Percentiles rank a stretch among this genome's conserved stretches.
Evolutionary conservation across 2,329 filamentous ascomycete species (phyloP).

Genomic region (Trichoderma koningiopsis): DNA sequence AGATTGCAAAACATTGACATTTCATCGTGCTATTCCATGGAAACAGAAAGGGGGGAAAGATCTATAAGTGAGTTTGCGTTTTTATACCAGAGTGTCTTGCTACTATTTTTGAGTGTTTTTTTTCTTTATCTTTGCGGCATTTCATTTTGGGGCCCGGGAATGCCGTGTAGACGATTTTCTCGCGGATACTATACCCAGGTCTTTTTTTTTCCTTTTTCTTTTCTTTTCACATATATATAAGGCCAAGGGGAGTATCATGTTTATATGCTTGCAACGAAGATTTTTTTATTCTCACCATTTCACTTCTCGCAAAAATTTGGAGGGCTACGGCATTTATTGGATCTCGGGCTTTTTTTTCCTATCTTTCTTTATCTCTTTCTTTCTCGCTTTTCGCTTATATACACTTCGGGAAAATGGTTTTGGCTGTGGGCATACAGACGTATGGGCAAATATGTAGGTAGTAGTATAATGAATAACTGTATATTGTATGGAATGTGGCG

Average conservation of each 20-base stretch:
- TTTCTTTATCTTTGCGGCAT: background rate
- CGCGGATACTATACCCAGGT: background rate
- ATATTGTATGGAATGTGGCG: background rate
- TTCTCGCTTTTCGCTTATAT: background rate
- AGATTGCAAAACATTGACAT: background rate
- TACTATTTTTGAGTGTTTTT: background rate
- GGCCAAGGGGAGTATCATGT: background rate
- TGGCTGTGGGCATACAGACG: constrained; percentile 5
- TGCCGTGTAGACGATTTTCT: background rate
- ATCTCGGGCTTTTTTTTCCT: background rate
- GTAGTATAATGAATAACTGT: constrained; percentile 18
- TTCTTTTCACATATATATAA: background rate
- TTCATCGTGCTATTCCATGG: background rate
- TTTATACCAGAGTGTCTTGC: constrained; percentile 27
- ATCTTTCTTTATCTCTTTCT: background rate
- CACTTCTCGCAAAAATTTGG: background rate
- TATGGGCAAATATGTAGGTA: constrained; percentile 11
- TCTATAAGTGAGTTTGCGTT: constrained; percentile 22
- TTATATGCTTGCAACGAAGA: constrained; percentile 1
- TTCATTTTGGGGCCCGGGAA: background rate
- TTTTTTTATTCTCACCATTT: background rate
- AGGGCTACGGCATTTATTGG: background rate
- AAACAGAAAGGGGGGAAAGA: background rate
- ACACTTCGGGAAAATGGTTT: constrained; percentile 7
- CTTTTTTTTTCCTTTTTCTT: background rate